Base-by-base conservation (phyloP, 352 stramenopile species). In the Pythium periplocum region DNA sequence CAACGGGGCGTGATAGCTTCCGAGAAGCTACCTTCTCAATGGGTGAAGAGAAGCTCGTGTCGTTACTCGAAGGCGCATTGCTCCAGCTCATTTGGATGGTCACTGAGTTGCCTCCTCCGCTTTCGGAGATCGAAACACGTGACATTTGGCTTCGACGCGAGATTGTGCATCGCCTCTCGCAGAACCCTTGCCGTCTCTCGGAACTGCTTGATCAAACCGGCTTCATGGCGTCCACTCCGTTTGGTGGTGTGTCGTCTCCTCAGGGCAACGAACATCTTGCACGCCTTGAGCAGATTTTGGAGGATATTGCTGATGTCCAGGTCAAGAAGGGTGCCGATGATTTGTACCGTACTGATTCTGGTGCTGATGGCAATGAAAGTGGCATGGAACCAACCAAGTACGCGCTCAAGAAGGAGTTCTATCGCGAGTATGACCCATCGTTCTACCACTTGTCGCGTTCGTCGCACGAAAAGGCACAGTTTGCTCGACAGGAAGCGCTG, bases 51-150 rank as follows among this genome's bases (percentile, higher is more conserved):
- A 92, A 91, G 45, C 59, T 89, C 10, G 61, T 83, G 2, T 66
- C 60, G 1, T 53, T 96, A 35, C 64, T 93, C 6, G 86, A 96
- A 58, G 75, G 85, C 31, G 83, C 83, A 9, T 58, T 97, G 33
- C 56, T 93, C 12, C 71, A 93, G 57, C 52, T 97, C 17, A 87
- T 94, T 49, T 93, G 86, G 80, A 79, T 96, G 43, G 60, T 89
- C 8, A 96, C 87, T 1, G 87, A 97, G 61, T 55, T 96, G 4
- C 87, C 83, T 6, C 73, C 78, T 2, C 75, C 80, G 3, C 63
- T 81, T 11, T 66, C 84, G 35, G 71, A 68, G 11, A 86, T 90
- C 50, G 65, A 90, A 39, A 62, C 75, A 36, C 62, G 61, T 36
- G 81, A 86, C 38, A 76, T 65, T 11, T 76, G 85, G 35, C 69